Base-by-base conservation (phyloP, 2,329 filamentous ascomycete species). In the Fusarium sp. region DNA sequence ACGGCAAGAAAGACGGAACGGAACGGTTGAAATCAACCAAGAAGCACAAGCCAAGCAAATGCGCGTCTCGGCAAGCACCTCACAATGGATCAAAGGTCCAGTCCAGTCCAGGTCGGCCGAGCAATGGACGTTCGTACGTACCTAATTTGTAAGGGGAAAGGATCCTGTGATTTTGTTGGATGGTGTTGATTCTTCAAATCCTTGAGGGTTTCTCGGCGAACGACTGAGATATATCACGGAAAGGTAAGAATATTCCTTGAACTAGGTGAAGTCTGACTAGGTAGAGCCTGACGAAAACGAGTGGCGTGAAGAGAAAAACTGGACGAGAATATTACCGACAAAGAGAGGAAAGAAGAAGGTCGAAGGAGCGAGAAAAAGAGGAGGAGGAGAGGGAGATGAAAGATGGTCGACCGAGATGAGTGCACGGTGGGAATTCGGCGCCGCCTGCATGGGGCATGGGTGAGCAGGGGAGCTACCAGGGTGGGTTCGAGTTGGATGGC, bases 221-320 rank as follows among this genome's bases (percentile, higher is more conserved):
- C 55, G 66, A 67, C 52, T 55, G 69, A 60, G 64, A 61, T 64
- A 69, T 55, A 53, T 56, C 53, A 70, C 45, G 50, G 46, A 58
- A 67, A 44, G 69, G 44, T 52, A 52, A 67, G 64, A 64, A 70
- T 72, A 61, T 60, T 72, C 67, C 53, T 64, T 48, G 74, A 76
- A 78, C 61, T 76, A 75, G 64, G 53, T 45, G 66, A 76, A 68
- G 56, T 75, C 69, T 59, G 75, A 66, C 71, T 58, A 72, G 30
- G 69, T 66, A 76, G 59, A 69, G 77, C 75, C 73, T 77, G 74
- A 73, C 76, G 76, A 48, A 80, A 82, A 81, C 80, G 80, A 82
- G 78, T 67, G 81, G 78, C 78, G 69, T 73, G 79, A 81, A 82
- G 76, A 71, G 75, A 82, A 81, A 73, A 68, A 67, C 33, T 62